Conservation (phyloP, 345 rosid species). For the Boechera stricta region DNA sequence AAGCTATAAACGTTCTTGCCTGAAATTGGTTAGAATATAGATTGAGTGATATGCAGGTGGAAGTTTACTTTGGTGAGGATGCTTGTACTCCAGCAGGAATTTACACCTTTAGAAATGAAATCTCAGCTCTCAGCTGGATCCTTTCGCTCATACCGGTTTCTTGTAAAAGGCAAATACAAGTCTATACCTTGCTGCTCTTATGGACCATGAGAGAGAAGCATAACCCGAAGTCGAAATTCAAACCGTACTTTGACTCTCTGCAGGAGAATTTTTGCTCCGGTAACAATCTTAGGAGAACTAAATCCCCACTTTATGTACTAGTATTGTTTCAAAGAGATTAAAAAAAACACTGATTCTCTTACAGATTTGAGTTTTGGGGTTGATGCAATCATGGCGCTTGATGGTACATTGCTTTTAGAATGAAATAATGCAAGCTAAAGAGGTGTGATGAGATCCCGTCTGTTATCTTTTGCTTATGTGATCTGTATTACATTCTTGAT, state of each 20-base stretch:
- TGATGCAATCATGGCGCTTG: slow-evolving; percentile 78
- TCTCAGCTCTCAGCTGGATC: slow-evolving; percentile 72
- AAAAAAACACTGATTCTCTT: slow-evolving; percentile 24
- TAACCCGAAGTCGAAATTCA: slow-evolving; percentile 65
- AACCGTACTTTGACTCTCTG: slow-evolving; percentile 70
- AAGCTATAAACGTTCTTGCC: slow-evolving; percentile 18
- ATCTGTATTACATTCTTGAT: slow-evolving; percentile 29
- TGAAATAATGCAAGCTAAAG: slow-evolving; percentile 92
- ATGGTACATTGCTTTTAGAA: slow-evolving; percentile 83
- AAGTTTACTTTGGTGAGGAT: slow-evolving; percentile 74
- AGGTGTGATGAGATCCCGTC: slow-evolving; percentile 50
- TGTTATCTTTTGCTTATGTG: not conserved
- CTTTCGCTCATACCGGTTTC: slow-evolving; percentile 49
- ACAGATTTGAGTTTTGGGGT: slow-evolving; percentile 87
- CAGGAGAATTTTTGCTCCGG: slow-evolving; percentile 81
- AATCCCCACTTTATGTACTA: not conserved
- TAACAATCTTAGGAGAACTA: slow-evolving; percentile 34
- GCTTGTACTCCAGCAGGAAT: slow-evolving; percentile 49
- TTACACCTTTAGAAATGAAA: slow-evolving; percentile 72
- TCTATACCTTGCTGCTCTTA: slow-evolving; percentile 55
- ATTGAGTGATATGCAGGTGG: slow-evolving; percentile 65
- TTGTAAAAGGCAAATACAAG: slow-evolving; percentile 34
- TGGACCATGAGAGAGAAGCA: slow-evolving; percentile 99
- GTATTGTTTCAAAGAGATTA: slow-evolving; percentile 17
- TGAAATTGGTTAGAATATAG: slow-evolving; percentile 18